A percentile compares a stretch with the other conserved stretches of the same genome.
Conservation (phyloP, 2,329 filamentous ascomycete genomes). For the Fonsecaea pedrosoi region DNA sequence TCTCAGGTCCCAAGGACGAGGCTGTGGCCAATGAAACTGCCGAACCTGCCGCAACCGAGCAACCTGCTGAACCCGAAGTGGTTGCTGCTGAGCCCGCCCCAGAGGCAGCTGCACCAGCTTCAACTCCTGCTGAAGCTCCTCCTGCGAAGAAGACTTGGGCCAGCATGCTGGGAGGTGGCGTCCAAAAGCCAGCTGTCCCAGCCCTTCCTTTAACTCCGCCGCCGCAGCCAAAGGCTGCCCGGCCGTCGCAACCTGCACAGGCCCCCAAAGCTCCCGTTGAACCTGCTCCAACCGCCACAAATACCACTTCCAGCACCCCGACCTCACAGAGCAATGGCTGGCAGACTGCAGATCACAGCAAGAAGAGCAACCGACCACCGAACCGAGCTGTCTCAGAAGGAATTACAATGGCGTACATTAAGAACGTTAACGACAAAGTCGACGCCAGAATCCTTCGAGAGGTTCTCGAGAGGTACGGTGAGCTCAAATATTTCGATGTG, state of each 20-base stretch:
- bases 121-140: constrained; percentile 60
- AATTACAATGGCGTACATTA: constrained; percentile 85
- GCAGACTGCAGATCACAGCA: constrained; percentile 87
- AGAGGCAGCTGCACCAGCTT: constrained; percentile 50
- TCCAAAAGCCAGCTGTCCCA: constrained; percentile 50
- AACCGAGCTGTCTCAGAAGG: constrained; percentile 71
- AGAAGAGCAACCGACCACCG: constrained; percentile 77
- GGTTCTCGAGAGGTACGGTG: constrained; percentile 72
- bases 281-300: constrained; percentile 44
- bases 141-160: constrained; percentile 66
- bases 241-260: constrained; percentile 46
- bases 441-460: constrained; percentile 74
- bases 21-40: constrained; percentile 35
- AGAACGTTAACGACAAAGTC: constrained; percentile 92
- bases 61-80: constrained; percentile 24
- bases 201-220: constrained; percentile 47
- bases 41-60: constrained; percentile 63
- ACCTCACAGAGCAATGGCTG: constrained; percentile 65
- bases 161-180: constrained; percentile 57
- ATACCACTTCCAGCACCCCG: constrained; percentile 46
- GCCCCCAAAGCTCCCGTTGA: constrained; percentile 44
- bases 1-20: constrained; percentile 29
- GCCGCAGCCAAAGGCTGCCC: constrained; percentile 45
- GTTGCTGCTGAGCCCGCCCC: constrained; percentile 57
- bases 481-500: constrained; percentile 69